Evolutionary conservation across 257 asterid genomes (phyloP), one percentile per base, ranked within the genome.

Genomic region (Mitragyna speciosa): DNA sequence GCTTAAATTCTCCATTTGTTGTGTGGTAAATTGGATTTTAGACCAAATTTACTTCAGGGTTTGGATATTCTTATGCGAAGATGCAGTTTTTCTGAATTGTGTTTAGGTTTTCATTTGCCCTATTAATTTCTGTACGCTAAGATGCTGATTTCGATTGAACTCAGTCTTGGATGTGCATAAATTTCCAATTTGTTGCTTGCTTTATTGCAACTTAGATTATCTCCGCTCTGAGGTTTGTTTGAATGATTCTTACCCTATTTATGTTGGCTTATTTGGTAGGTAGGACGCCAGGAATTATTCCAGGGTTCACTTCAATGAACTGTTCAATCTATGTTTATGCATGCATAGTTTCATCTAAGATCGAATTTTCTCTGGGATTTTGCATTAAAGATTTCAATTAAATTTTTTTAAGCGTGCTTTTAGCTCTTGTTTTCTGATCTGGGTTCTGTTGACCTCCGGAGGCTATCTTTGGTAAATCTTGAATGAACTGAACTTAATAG

Each of bases 11-110:
- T 66, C 43, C 19, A 47, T 22, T 70, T 69, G 43, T 68, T 22
- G 30, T 63, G 7, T 26, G 31, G 4, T 12, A 6, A 67, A 22
- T 43, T 24, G 58, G 43, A n/a, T 76, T 19, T 76, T 20, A 26
- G 49, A 52, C n/a, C 31, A 36, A 66, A 69, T 51, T 71, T 31
- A 49, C n/a, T 49, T 51, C 76, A 24, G 81, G 77, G 73, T 54
- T 66, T 81, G 5, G 65, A 43, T 76, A 43, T 30, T 5, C 17
- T 70, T 56, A 16, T 12, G 65, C 24, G 43, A n/a, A 69, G 58
- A 59, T 80, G 58, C 17, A 47, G 12, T 45, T 72, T 61, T 14
- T 39, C n/a, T 41, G 20, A 30, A n/a, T 16, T 76, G 8, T 61
- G 30, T 63, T 1, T 19, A 31, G 9, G 2, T 16, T 61, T 31